Evolutionary conservation across 805 yeast genomes (phyloP), one percentile per base, ranked within the genome.

Genomic region (Isabelozyma gotoi): DNA sequence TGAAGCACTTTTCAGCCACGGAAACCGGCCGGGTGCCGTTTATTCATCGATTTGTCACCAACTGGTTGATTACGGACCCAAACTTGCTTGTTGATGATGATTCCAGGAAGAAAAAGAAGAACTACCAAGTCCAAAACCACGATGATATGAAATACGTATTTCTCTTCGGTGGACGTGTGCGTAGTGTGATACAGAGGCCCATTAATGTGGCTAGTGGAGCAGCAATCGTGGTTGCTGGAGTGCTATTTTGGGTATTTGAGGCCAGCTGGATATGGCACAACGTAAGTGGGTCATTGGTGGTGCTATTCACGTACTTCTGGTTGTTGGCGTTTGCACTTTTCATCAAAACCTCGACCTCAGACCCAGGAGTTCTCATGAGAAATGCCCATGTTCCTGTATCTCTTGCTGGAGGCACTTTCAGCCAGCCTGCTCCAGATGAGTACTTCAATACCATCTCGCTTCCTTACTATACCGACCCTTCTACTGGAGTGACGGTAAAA

Each of bases 311-410:
- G 15, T 87, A 87, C 53, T 55, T 77, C 32, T 83, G 86, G 85
- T 38, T 70, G 4, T 53, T 80, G 33, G 57, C 79, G 2, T n/a
- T 79, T 1, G 38, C 59, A 3, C 74, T 80, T 40, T 80, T 81
- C 46, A 43, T 82, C 6, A 73, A 63, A 43, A 82, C 85, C 0
- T 72, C 85, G 0, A 66, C 78, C 2, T 60, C 76, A 8, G 96
- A 88, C 51, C 88, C 95, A 0, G 96, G 96, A 0, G 60, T 75
- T 3, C 54, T 85, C 8, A 91, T 95, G 0, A 65, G 82, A 46
- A 84, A 85, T 60, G 59, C 84, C 4, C 94, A 88, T 52, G 18
- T 81, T 24, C 76, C 77, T 0, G 33, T 36, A 24, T 47, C 42
- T 12, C 39, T 37, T 38, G 35, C 29, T 2, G 32, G 36, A 15